A percentile compares a stretch with the other conserved stretches of the same genome.
These are phyloP conservation scores for Alliaria petiolata DNA, from an alignment of 345 rosid genomes.

Conservation along the genomic window DNA sequence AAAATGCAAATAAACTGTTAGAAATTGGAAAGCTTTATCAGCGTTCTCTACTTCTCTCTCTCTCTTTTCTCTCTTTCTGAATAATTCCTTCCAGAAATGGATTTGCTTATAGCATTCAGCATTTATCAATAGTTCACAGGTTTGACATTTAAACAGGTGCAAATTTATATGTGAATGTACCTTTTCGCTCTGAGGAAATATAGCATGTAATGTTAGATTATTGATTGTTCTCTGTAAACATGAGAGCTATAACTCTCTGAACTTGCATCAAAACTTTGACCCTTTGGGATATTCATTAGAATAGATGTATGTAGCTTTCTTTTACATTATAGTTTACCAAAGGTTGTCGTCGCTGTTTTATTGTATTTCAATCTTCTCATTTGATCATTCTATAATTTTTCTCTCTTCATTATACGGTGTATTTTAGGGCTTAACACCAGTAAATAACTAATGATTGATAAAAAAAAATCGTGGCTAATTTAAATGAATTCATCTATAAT, in stretches of 20 bases:
- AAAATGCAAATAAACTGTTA: not conserved
- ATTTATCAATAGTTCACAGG: not conserved
- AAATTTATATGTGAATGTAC: not conserved
- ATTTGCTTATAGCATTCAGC: not conserved
- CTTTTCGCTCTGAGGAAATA: not conserved
- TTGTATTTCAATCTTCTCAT: not conserved
- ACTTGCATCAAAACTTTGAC: not conserved
- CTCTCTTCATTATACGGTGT: not conserved
- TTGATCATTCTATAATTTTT: not conserved
- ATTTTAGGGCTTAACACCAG: not conserved
- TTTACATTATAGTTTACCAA: not conserved
- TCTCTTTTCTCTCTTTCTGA: too few species aligned
- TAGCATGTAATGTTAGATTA: not conserved
- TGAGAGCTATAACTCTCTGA: not conserved
- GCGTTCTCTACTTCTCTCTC: too few species aligned
- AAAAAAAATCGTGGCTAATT: too few species aligned
- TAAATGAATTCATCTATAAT: not conserved
- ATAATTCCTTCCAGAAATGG: not conserved
- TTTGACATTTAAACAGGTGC: not conserved
- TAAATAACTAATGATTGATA: not conserved
- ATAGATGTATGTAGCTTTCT: not conserved
- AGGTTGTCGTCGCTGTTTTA: not conserved
- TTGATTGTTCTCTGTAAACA: not conserved
- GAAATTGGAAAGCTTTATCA: not conserved
- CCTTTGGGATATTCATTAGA: slow-evolving; percentile 3